Conservation (phyloP, 2,329 filamentous ascomycete genomes). For the Akanthomyces uredinophilus region DNA sequence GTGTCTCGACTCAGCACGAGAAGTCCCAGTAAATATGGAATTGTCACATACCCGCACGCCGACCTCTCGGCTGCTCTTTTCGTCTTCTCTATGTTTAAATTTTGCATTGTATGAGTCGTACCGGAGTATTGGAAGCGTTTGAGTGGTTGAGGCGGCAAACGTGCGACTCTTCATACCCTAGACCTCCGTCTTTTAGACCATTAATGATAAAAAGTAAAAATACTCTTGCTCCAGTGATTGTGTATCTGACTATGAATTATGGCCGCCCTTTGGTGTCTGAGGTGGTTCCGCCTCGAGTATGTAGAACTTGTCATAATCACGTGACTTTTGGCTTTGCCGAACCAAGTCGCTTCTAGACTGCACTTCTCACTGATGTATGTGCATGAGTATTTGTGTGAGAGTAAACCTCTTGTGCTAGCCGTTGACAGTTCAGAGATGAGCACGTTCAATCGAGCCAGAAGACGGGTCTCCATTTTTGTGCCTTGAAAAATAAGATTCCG, state of each 20-base stretch:
- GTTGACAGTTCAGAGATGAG: neutral
- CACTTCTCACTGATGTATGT: neutral
- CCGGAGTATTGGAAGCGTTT: slow-evolving; percentile 30
- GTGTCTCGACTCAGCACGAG: slow-evolving; percentile 88
- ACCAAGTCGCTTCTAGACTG: neutral
- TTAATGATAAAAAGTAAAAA: slow-evolving; percentile 42
- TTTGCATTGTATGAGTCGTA: slow-evolving; percentile 35
- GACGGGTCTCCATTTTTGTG: neutral
- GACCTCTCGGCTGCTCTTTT: slow-evolving; percentile 31
- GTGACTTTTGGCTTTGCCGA: neutral
- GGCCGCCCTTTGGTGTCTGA: too few relatives aligned
- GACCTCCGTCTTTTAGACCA: slow-evolving; percentile 33
- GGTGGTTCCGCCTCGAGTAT: too few relatives aligned
- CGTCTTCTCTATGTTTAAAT: slow-evolving; percentile 35
- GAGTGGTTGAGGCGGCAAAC: slow-evolving; percentile 27
- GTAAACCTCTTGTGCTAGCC: neutral
- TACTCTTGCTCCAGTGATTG: neutral
- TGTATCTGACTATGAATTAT: neutral
- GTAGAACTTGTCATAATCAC: neutral
- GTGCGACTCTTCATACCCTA: slow-evolving; percentile 34
- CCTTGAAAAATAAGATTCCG: neutral
- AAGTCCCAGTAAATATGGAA: slow-evolving; percentile 62
- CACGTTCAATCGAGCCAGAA: neutral
- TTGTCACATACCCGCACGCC: slow-evolving; percentile 35
- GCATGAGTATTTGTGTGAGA: neutral